These are phyloP conservation scores for Ephemerocybe angulata DNA, from an alignment of 768 basidiomycete genomes.

Conservation along the genomic window DNA sequence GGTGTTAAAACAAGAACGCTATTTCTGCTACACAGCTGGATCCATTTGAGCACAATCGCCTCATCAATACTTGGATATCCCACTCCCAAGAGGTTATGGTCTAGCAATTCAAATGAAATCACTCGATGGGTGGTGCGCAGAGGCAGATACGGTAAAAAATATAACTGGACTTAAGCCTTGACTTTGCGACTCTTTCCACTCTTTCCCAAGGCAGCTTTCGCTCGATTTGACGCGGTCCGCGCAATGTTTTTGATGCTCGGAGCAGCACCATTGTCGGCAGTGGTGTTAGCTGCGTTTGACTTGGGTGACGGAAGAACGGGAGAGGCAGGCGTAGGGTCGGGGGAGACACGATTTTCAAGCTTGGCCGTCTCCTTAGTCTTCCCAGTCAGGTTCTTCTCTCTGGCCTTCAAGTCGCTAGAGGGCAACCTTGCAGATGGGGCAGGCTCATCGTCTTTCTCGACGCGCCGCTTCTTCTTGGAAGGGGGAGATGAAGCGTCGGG, in stretches of 20 bases:
- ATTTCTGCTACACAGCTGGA: no score
- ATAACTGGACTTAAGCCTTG: no score
- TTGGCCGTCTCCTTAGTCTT: constrained; percentile 8
- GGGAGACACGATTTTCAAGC: no score
- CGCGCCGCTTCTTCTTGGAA: constrained; percentile 21
- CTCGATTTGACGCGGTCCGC: constrained; percentile 34
- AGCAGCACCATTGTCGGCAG: neutral
- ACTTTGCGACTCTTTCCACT: neutral
- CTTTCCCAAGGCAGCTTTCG: constrained; percentile 17
- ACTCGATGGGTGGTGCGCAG: no score
- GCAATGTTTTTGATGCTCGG: constrained; percentile 30
- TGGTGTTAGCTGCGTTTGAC: constrained; percentile 4
- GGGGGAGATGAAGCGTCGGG: constrained; percentile 6
- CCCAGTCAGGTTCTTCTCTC: constrained; percentile 5
- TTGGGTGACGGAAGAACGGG: neutral
- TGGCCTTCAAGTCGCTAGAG: neutral
- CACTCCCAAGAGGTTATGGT: no score
- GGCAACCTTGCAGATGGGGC: neutral
- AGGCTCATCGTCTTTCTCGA: constrained; percentile 11
- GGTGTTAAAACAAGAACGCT: no score
- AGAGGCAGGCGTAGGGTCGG: neutral
- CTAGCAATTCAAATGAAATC: no score
- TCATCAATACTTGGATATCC: no score
- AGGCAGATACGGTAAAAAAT: no score
- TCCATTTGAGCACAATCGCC: no score